phyloP scores from a whole-genome alignment of 495 filamentous ascomycete genomes.

The Xylaria nigripes region DNA sequence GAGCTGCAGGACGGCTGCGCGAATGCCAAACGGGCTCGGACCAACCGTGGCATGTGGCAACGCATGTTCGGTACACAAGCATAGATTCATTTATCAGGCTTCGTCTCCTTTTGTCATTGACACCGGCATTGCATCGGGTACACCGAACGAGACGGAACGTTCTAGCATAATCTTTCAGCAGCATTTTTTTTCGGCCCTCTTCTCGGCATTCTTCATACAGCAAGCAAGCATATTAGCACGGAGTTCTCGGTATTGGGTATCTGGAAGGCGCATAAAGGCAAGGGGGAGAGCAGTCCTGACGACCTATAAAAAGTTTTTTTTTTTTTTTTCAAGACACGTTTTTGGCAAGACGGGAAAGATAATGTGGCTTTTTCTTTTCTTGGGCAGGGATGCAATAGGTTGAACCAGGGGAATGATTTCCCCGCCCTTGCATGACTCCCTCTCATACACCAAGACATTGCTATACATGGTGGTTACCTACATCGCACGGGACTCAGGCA shows the following conservation, averaged over 20 bases:
- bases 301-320: slow-evolving; percentile 1
- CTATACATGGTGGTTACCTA: slow-evolving; percentile 1
- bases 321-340: too few species aligned
- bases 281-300: neutral
- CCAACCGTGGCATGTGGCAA: slow-evolving; percentile 33
- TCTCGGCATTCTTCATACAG: slow-evolving; percentile 7
- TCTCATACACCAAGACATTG: neutral
- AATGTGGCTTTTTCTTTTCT: neutral
- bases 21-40: slow-evolving; percentile 30
- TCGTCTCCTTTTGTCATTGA: slow-evolving; percentile 2
- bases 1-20: slow-evolving; percentile 29
- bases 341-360: neutral
- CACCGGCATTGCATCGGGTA: slow-evolving; percentile 1
- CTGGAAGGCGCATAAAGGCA: neutral
- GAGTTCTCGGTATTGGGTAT: slow-evolving; percentile 6
- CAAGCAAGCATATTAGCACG: slow-evolving; percentile 11
- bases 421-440: neutral
- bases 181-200: slow-evolving; percentile 7
- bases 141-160: neutral
- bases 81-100: neutral
- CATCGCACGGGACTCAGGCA: neutral
- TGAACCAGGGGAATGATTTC: too few species aligned
- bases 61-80: slow-evolving; percentile 29
- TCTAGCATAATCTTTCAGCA: neutral
- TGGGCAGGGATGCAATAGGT: neutral